These are phyloP conservation scores for Pascua guehoae DNA, from an alignment of 1,284 basidiomycete genomes.

Conservation along the genomic window DNA sequence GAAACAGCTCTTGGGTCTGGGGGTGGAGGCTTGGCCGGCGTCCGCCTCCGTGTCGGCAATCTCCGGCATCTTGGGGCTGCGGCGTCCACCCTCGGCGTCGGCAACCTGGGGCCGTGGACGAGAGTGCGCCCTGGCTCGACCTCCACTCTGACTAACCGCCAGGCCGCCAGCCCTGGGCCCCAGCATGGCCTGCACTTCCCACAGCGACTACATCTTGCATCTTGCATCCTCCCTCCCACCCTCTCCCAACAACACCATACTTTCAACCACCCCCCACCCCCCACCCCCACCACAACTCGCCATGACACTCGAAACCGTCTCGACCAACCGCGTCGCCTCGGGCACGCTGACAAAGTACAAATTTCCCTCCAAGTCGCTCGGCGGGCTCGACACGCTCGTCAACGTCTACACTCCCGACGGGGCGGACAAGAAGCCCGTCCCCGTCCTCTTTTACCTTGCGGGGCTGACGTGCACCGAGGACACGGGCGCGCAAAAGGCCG, in stretches of 20 bases:
- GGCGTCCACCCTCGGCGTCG: too few relatives aligned
- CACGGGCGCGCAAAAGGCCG: conserved; percentile 87
- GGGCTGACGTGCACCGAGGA: conserved; percentile 96
- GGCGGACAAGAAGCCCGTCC: conserved; percentile 60
- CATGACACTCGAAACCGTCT: conserved; percentile 62
- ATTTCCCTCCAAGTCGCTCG: conserved; percentile 73
- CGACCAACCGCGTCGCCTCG: conserved; percentile 71
- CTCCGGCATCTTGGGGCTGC: too few relatives aligned
- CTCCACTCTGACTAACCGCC: background rate
- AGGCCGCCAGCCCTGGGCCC: background rate
- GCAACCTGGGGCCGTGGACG: too few relatives aligned
- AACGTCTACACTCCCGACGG: conserved; percentile 83
- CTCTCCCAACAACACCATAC: background rate
- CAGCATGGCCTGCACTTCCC: background rate
- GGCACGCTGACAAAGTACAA: conserved; percentile 82
- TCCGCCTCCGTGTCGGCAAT: too few relatives aligned
- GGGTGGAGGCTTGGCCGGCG: too few relatives aligned
- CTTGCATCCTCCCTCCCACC: background rate
- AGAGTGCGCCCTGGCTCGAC: too few relatives aligned
- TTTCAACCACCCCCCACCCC: background rate
- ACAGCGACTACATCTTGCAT: background rate
- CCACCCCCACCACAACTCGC: conserved; percentile 6
- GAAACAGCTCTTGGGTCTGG: too few relatives aligned
- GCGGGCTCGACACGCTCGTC: conserved; percentile 74
- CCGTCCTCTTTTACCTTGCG: conserved; percentile 83